Conservation (phyloP, 768 basidiomycete genomes). For the Boletus vermiculosoides region DNA sequence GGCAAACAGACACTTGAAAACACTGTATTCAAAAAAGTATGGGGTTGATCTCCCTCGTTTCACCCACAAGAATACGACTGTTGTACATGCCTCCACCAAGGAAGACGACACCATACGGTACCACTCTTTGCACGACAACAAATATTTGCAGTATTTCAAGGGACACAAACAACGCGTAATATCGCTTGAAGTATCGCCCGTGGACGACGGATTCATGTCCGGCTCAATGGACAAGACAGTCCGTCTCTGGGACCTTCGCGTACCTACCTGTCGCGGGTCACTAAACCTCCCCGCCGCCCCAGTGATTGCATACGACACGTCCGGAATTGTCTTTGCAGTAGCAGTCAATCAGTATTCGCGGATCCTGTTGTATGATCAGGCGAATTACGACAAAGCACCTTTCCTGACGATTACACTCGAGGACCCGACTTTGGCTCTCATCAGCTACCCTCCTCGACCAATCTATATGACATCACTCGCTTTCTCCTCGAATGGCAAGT, state of each 20-base stretch:
- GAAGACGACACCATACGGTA: constrained; percentile 94
- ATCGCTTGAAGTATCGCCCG: constrained; percentile 87
- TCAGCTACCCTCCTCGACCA: constrained; percentile 82
- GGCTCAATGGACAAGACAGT: constrained; percentile 93
- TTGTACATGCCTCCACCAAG: constrained; percentile 91
- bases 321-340: constrained; percentile 84
- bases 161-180: constrained; percentile 90
- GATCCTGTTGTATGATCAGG: constrained; percentile 82
- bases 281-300: constrained; percentile 73
- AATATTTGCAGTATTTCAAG: constrained; percentile 92
- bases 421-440: constrained; percentile 70
- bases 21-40: constrained; percentile 91
- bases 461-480: constrained; percentile 89
- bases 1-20: constrained; percentile 62
- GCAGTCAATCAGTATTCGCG: constrained; percentile 79
- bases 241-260: constrained; percentile 91
- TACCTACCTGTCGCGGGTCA: constrained; percentile 73
- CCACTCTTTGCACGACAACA: constrained; percentile 94
- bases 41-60: constrained; percentile 93
- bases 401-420: constrained; percentile 82
- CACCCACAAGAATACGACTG: constrained; percentile 84
- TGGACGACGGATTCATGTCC: constrained; percentile 95
- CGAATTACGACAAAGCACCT: constrained; percentile 88
- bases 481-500: constrained; percentile 90
- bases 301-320: constrained; percentile 79